Conservation (phyloP, 2,329 filamentous ascomycete genomes). For the Sordariomycetes sp. region DNA sequence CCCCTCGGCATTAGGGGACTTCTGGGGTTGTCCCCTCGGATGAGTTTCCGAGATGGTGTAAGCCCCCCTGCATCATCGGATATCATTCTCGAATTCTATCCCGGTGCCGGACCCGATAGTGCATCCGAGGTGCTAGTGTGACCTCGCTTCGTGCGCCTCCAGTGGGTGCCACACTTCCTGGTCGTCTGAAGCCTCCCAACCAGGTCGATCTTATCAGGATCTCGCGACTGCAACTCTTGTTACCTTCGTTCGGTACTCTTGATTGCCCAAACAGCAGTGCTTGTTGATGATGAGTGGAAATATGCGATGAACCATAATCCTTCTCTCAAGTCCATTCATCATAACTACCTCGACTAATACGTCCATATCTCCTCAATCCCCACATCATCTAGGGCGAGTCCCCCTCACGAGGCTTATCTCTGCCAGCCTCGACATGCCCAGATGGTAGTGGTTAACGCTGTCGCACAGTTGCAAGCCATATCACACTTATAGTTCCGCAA, state of each 20-base stretch:
- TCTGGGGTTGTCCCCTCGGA: background rate
- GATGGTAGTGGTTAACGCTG: background rate
- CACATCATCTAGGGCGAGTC: too few species aligned
- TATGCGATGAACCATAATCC: background rate
- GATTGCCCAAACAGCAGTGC: background rate
- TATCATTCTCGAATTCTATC: background rate
- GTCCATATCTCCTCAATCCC: background rate
- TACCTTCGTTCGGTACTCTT: background rate
- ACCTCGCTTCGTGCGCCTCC: background rate
- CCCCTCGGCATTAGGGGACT: too few species aligned
- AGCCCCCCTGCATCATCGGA: background rate
- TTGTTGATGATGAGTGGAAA: background rate
- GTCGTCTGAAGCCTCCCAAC: background rate
- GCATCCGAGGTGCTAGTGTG: background rate
- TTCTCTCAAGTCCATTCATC: background rate
- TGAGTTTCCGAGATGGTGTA: background rate
- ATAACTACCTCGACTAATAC: background rate
- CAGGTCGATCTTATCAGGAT: background rate
- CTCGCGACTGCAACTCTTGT: background rate
- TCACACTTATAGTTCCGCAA: background rate
- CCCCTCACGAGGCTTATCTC: background rate
- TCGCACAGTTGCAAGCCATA: background rate
- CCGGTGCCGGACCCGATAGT: background rate
- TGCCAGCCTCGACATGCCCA: background rate
- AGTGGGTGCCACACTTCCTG: background rate